Base-by-base conservation (phyloP, 345 rosid species). In the Populus simonii region DNA sequence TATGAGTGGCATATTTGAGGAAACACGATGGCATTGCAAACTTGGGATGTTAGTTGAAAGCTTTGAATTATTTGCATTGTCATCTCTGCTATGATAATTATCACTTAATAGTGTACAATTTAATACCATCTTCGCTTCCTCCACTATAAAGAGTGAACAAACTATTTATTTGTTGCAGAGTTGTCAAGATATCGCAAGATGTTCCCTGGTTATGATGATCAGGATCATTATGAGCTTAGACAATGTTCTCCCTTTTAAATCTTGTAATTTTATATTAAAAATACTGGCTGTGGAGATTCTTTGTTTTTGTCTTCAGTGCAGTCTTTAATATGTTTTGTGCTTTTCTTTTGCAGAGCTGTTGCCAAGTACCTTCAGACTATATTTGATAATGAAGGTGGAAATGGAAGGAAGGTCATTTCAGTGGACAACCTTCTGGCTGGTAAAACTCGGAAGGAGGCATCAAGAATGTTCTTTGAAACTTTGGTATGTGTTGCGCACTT, bases 401-500 rank as follows among this genome's bases (percentile, higher is more conserved):
- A 83, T 69, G 98, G 89, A 73, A 86, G 84, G 77, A 88, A 83
- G 80, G 82, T 81, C 29, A 78, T 96, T 71, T 85, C 86, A 8
- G 80, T 92, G 84, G 97, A 92, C 84, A 83, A 80, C 72, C 91
- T 96, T 43, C 84, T 96, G 73, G 80, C 90, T 43, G 94, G 96
- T 72, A 96, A 96, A 90, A 96, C 99, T 45, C 97, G 98, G 67
- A 96, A 92, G 84, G 99, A 96, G 84, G 99, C 99, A 51, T 91
- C 98, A 0, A 92, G 99, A 81, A 88, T 96, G 99, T 96, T 96
- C 80, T 96, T 96, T 13, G 99, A 96, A 82, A 90, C 98, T 68
- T 85, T 96, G 98, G 99, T 96, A 91, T 73, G 92, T 74, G 23
- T 57, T 53, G 71, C 47, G 22, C 36, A 81, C 82, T 76, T 68